phyloP scores from a whole-genome alignment of 2,329 filamentous ascomycete genomes.

The Grosmannia penicillata region DNA sequence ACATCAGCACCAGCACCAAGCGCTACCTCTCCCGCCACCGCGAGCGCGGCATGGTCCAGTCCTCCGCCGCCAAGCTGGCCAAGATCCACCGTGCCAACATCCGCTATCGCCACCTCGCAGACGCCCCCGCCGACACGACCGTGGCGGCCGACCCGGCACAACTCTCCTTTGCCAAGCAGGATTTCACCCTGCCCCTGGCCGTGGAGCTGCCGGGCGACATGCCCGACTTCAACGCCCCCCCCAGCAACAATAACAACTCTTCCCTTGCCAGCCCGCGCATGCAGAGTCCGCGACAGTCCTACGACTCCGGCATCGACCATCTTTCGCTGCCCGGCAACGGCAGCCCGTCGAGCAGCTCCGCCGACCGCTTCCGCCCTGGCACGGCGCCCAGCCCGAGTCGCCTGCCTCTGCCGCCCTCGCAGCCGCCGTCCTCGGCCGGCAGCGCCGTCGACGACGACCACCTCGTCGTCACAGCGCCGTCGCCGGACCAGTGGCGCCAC shows the following conservation, averaged over 20 bases:
- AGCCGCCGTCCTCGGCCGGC: neutral
- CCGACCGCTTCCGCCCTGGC: constrained; percentile 26
- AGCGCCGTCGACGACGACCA: constrained; percentile 31
- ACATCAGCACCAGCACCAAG: constrained; percentile 85
- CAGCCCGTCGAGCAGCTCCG: constrained; percentile 27
- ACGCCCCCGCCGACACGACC: neutral
- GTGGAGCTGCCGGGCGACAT: constrained; percentile 44
- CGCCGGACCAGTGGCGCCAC: constrained; percentile 41
- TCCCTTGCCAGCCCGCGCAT: constrained; percentile 14
- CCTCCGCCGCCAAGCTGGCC: constrained; percentile 65
- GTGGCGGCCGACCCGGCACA: constrained; percentile 15
- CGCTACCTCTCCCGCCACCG: constrained; percentile 62
- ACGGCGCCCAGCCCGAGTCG: neutral
- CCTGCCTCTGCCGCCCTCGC: constrained; percentile 6
- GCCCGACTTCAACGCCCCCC: constrained; percentile 24
- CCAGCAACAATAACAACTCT: too few species aligned
- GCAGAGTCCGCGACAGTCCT: constrained; percentile 33
- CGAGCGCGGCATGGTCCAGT: constrained; percentile 63
- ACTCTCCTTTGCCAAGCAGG: too few species aligned
- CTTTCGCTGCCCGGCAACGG: constrained; percentile 22
- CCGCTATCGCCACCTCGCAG: constrained; percentile 38
- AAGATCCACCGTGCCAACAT: constrained; percentile 67
- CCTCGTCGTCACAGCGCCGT: constrained; percentile 40
- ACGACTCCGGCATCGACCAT: constrained; percentile 35
- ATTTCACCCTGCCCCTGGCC: constrained; percentile 32